Evolutionary conservation across 2,329 filamentous ascomycete species (phyloP), one percentile per base, ranked within the genome.

Genomic region (Colletotrichum viniferum): DNA sequence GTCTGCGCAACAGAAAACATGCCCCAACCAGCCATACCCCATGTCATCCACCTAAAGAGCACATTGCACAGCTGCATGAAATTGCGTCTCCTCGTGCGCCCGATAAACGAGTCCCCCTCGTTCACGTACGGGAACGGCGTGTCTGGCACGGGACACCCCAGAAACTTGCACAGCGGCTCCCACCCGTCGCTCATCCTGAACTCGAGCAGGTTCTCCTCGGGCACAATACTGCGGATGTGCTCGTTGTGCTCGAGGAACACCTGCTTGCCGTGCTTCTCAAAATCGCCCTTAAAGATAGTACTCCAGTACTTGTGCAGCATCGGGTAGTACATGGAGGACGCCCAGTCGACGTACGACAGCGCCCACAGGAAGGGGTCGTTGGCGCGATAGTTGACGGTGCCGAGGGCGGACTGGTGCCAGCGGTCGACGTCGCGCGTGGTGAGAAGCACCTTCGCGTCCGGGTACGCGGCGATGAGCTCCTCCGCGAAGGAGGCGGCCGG

Each of bases 231-330:
- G 2, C 73, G 69, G 4, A 77, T 62, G 2, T 48, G 55, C 28
- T 62, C 69, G 30, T 76, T 72, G 30, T 78, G 77, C 7, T 38
- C 48, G 26, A 65, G 10, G n/a, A 82, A 82, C 5, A 82, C 77
- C 1, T 79, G 81, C 3, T 80, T 76, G 8, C 81, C 64, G 16
- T 80, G 64, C 74, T 83, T 83, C 7, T 78, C 74, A 3, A 94
- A 94, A 81, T 94, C 92, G 66, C 90, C 91, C 76, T 91, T 88
- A 87, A 93, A 94, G 84, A 93, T 94, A 71, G 88, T 89, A 79
- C 91, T 89, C 85, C 93, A 94, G 86, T 94, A 93, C 83, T 92
- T 93, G 82, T 88, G 87, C 73, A 94, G 87, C 92, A 94, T 94
- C 52, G 92, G 92, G 81, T 93, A 90, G 86, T 94, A 93, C 86